Conservation (phyloP, 1,139 yeast species). For the Torulaspora globosa region DNA sequence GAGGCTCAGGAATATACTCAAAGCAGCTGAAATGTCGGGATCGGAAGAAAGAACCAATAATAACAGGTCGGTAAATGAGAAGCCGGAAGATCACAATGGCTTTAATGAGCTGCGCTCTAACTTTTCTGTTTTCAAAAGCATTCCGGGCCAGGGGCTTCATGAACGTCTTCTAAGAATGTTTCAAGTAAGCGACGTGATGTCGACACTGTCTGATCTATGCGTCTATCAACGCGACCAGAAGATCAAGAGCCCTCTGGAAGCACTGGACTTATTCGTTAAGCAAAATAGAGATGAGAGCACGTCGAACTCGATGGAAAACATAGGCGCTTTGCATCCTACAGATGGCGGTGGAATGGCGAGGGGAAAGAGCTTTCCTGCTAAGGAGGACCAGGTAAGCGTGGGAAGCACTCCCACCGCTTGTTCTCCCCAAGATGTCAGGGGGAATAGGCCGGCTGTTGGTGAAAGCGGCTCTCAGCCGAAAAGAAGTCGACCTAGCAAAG, state of each 20-base stretch:
- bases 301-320: background rate
- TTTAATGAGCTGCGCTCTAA: constrained; percentile 36
- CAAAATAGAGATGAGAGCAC: background rate
- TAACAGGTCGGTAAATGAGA: background rate
- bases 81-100: constrained; percentile 14
- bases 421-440: constrained; percentile 7
- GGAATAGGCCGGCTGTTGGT: background rate
- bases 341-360: background rate
- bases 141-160: constrained; percentile 58
- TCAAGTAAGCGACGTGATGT: constrained; percentile 60
- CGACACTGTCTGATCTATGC: constrained; percentile 10
- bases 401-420: constrained; percentile 7
- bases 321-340: background rate
- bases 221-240: constrained; percentile 24
- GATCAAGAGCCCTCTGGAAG: constrained; percentile 29
- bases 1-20: constrained; percentile 1
- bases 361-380: background rate
- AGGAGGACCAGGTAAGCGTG: background rate
- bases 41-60: background rate
- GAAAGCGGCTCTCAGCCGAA: constrained; percentile 10
- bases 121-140: constrained; percentile 41
- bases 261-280: constrained; percentile 23
- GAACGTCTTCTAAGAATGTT: constrained; percentile 61
- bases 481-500: constrained; percentile 12
- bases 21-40: background rate